These are phyloP conservation scores for Cercospora beticola DNA, from an alignment of 2,329 filamentous ascomycete genomes.

Conservation along the genomic window DNA sequence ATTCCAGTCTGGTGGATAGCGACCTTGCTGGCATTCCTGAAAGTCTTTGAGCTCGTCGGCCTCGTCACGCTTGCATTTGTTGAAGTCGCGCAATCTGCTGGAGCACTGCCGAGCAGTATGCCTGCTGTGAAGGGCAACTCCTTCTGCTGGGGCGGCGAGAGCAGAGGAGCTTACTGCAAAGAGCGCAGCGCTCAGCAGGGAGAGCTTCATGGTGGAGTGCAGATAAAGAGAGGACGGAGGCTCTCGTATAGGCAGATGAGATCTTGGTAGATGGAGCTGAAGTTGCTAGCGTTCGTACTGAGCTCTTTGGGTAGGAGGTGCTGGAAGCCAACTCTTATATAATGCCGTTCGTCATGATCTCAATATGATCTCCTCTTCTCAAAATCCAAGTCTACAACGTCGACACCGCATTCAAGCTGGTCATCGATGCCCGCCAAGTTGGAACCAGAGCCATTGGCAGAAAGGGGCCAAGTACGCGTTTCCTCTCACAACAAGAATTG, in stretches of 20 bases:
- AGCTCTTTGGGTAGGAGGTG: not conserved
- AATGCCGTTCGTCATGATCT: not conserved
- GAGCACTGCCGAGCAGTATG: not conserved
- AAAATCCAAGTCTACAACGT: not conserved
- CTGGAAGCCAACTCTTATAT: not conserved
- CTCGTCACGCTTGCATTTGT: not conserved
- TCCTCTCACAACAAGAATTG: no score
- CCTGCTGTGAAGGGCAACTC: not conserved
- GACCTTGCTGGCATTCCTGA: not conserved
- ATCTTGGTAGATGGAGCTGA: not conserved
- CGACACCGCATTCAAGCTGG: not conserved
- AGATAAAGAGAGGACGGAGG: not conserved
- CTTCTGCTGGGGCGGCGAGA: not conserved
- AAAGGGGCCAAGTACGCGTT: not conserved
- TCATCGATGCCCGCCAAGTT: not conserved
- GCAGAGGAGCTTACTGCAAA: not conserved
- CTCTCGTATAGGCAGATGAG: not conserved
- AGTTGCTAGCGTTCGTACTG: not conserved
- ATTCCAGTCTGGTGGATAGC: not conserved
- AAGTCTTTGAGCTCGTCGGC: not conserved
- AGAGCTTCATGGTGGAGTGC: not conserved
- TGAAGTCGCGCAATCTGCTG: not conserved
- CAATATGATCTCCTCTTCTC: not conserved
- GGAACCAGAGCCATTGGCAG: not conserved
- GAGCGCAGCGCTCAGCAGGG: not conserved